Conservation (phyloP, 2,329 filamentous ascomycete species). For the Lasiodiplodia citricola region DNA sequence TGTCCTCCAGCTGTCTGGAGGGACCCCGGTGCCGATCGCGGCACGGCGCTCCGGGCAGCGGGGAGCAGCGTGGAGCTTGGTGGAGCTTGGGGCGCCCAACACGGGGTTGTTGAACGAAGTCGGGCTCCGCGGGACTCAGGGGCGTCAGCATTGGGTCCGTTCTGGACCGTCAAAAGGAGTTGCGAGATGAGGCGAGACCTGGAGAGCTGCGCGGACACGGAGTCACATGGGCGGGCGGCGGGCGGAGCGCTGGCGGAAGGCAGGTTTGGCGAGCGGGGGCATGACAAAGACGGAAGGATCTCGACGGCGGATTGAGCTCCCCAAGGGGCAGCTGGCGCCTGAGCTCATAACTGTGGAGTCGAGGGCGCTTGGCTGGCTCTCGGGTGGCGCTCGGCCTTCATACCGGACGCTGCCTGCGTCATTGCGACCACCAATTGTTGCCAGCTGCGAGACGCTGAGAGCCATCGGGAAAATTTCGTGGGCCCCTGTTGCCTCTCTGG, state of each 20-base stretch:
- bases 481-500: neutral
- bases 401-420: conserved; percentile 22
- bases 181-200: neutral
- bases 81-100: conserved; percentile 15
- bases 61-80: conserved; percentile 11
- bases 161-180: neutral
- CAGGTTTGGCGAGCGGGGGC: conserved; percentile 25
- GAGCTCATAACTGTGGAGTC: conserved; percentile 7
- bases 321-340: conserved; percentile 13
- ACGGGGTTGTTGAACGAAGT: neutral
- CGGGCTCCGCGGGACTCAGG: conserved; percentile 1
- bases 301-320: neutral
- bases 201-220: neutral
- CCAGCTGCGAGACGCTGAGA: neutral
- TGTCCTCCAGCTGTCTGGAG: neutral
- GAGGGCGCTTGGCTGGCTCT: neutral
- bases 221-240: conserved; percentile 4
- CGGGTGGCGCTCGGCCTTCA: conserved; percentile 24
- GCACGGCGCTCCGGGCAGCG: conserved; percentile 15
- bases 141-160: neutral
- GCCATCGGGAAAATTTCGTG: conserved; percentile 18
- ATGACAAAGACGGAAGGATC: conserved; percentile 11
- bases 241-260: conserved; percentile 1
- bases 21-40: conserved; percentile 13
- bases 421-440: conserved; percentile 6